Evolutionary conservation across 306 rosid genomes (phyloP).

Genomic region (Crotalaria pallida): DNA sequence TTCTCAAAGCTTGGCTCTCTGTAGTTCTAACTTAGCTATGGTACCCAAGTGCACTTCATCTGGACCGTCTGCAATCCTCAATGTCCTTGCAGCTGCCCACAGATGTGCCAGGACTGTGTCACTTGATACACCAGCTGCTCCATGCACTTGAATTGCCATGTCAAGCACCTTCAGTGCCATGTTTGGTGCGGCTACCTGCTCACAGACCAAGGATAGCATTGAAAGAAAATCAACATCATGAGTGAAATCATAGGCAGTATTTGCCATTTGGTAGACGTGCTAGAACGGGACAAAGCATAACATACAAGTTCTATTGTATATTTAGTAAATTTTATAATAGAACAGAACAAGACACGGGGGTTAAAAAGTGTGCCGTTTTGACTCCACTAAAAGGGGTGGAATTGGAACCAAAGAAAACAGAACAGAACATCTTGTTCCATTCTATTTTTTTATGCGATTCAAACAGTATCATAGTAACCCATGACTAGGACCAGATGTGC

Average conservation of each 20-base stretch:
- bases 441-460: too few species aligned
- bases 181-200: conserved; percentile 88
- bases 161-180: conserved; percentile 87
- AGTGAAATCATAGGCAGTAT: neutral
- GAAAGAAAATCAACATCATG: conserved; percentile 7
- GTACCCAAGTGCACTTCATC: conserved; percentile 97
- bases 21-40: conserved; percentile 84
- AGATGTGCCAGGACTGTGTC: conserved; percentile 90
- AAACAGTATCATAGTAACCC: neutral
- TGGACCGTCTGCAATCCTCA: conserved; percentile 96
- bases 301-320: too few species aligned
- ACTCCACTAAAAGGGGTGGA: too few species aligned
- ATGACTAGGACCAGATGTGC: neutral
- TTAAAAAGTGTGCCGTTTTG: too few species aligned
- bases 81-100: conserved; percentile 84
- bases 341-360: too few species aligned
- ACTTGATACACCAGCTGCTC: conserved; percentile 80
- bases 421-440: too few species aligned
- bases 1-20: conserved; percentile 66
- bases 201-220: neutral
- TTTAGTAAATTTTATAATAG: too few species aligned
- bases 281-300: too few species aligned
- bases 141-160: conserved; percentile 98
- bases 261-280: too few species aligned
- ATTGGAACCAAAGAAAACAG: too few species aligned